phyloP scores from a whole-genome alignment of 2,329 filamentous ascomycete genomes.

The Penicillium sp. region DNA sequence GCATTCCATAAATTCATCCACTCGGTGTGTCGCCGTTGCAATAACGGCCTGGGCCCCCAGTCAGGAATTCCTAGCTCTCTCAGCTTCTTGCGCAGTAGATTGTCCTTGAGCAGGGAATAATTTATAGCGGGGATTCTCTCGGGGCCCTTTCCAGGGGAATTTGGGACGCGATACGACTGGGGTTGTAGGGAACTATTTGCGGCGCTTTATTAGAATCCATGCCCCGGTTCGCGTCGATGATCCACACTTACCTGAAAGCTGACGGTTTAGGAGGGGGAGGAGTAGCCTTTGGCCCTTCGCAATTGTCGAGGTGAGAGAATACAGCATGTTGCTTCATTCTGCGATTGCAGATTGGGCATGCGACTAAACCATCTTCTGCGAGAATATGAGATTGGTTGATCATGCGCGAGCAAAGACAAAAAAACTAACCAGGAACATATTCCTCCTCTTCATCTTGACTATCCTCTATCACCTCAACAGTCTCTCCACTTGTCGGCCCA shows the following conservation, averaged over 20 bases:
- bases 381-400: constrained; percentile 19
- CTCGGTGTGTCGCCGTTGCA: constrained; percentile 83
- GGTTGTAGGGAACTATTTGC: constrained; percentile 27
- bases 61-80: constrained; percentile 76
- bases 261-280: constrained; percentile 15
- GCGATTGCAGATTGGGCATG: constrained; percentile 79
- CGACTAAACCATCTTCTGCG: constrained; percentile 73
- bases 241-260: constrained; percentile 32
- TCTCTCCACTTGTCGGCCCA: constrained; percentile 15
- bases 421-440: constrained; percentile 38
- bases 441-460: constrained; percentile 43
- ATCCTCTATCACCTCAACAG: constrained; percentile 43
- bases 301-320: constrained; percentile 79
- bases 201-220: constrained; percentile 23
- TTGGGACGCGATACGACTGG: constrained; percentile 21
- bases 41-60: constrained; percentile 67
- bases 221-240: not conserved
- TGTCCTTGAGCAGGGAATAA: constrained; percentile 85
- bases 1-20: constrained; percentile 97
- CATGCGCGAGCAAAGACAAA: not conserved
- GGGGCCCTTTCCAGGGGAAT: constrained; percentile 42
- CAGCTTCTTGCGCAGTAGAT: constrained; percentile 77
- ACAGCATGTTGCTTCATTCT: constrained; percentile 81
- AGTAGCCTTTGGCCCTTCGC: constrained; percentile 34
- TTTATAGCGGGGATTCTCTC: constrained; percentile 79